Percentiles rank a stretch among this genome's conserved stretches.
Conservation (phyloP, 2,329 filamentous ascomycete genomes). For the Xylaria sp. region DNA sequence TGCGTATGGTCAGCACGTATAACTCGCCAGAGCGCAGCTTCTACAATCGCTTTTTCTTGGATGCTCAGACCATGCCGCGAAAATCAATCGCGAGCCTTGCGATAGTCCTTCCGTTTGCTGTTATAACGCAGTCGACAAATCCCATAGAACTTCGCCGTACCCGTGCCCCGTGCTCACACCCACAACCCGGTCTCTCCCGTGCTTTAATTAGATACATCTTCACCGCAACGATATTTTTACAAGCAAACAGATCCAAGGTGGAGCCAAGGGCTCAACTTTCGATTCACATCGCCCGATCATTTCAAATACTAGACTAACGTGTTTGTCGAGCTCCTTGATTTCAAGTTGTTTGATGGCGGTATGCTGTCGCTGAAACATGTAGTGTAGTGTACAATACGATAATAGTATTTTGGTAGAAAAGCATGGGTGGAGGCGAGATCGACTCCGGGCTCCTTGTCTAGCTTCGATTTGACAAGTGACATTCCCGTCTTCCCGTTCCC, state of each 20-base stretch:
- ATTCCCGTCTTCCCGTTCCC: slow-evolving; percentile 46
- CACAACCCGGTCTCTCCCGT: slow-evolving; percentile 18
- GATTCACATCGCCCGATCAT: slow-evolving; percentile 16
- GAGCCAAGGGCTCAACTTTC: slow-evolving; percentile 17
- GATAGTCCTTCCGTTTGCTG: not conserved
- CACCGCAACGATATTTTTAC: slow-evolving; percentile 35
- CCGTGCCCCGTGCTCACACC: slow-evolving; percentile 14
- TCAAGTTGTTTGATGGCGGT: slow-evolving; percentile 5
- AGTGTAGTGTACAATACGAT: slow-evolving; percentile 8
- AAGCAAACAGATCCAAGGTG: slow-evolving; percentile 24
- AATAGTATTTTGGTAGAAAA: slow-evolving; percentile 8
- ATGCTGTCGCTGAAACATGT: slow-evolving; percentile 16
- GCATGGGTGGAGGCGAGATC: slow-evolving; percentile 35
- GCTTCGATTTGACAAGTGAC: slow-evolving; percentile 46
- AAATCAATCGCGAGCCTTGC: slow-evolving; percentile 1
- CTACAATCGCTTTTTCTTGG: not conserved
- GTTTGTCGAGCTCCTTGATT: slow-evolving; percentile 8
- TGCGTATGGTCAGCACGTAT: slow-evolving; percentile 4
- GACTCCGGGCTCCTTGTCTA: slow-evolving; percentile 39
- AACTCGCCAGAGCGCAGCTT: not conserved
- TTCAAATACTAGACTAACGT: slow-evolving; percentile 25
- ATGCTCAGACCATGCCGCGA: not conserved
- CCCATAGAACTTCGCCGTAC: slow-evolving; percentile 15
- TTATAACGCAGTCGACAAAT: slow-evolving; percentile 10
- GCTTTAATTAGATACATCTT: slow-evolving; percentile 38